A percentile compares a stretch with the other conserved stretches of the same genome.
Evolutionary conservation across 768 basidiomycete species (phyloP).

Genomic region (Wakefieldia striispora): DNA sequence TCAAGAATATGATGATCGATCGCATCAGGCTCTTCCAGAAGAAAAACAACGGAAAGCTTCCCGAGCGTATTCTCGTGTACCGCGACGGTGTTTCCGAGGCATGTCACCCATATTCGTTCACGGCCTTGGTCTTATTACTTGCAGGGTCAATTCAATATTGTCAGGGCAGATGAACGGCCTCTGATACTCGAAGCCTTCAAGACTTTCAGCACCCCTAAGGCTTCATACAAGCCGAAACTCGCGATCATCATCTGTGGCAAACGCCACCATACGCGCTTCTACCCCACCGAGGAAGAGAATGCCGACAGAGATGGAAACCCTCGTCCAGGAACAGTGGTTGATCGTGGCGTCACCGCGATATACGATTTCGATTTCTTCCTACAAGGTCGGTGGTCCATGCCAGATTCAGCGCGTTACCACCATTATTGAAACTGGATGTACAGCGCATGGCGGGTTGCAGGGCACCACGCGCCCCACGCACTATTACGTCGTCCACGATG

Average conservation of each 20-base stretch:
- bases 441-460: constrained; percentile 46
- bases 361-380: constrained; percentile 58
- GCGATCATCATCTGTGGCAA: constrained; percentile 57
- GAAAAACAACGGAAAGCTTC: constrained; percentile 36
- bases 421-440: background rate
- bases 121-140: constrained; percentile 10
- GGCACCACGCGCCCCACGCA: constrained; percentile 52
- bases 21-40: constrained; percentile 41
- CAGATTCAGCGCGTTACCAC: background rate
- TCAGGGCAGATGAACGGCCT: constrained; percentile 44
- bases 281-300: constrained; percentile 41
- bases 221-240: constrained; percentile 43
- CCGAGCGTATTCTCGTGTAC: constrained; percentile 50
- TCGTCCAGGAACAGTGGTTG: constrained; percentile 52
- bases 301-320: constrained; percentile 51
- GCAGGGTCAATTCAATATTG: constrained; percentile 49
- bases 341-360: constrained; percentile 51
- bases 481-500: constrained; percentile 55
- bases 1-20: constrained; percentile 48
- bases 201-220: constrained; percentile 35
- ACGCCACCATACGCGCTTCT: constrained; percentile 58
- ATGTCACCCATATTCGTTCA: constrained; percentile 1
- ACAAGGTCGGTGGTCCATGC: constrained; percentile 35
- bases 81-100: constrained; percentile 83
- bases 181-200: constrained; percentile 42